These are phyloP conservation scores for Roridomyces roridus DNA, from an alignment of 768 basidiomycete species.

Conservation along the genomic window DNA sequence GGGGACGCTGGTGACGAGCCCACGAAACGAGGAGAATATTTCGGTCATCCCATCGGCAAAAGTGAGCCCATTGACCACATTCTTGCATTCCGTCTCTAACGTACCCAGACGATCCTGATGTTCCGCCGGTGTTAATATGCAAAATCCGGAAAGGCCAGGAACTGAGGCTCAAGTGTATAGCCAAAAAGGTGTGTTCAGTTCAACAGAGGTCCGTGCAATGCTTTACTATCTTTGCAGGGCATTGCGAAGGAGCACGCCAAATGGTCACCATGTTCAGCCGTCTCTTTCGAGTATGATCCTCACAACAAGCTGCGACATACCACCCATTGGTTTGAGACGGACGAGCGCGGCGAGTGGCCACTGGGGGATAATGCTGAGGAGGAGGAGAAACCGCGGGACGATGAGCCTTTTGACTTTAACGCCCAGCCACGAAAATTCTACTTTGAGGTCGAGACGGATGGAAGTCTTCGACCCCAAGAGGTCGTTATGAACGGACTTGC, in stretches of 20 bases:
- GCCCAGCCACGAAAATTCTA: slow-evolving; percentile 93
- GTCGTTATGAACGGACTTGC: slow-evolving; percentile 85
- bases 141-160: slow-evolving; percentile 96
- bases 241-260: slow-evolving; percentile 99
- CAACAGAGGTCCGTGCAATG: background rate
- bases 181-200: slow-evolving; percentile 78
- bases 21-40: slow-evolving; percentile 71
- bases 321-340: slow-evolving; percentile 90
- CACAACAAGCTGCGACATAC: slow-evolving; percentile 97
- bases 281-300: slow-evolving; percentile 97
- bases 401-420: slow-evolving; percentile 85
- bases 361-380: slow-evolving; percentile 84
- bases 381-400: slow-evolving; percentile 81
- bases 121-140: slow-evolving; percentile 80
- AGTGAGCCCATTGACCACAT: slow-evolving; percentile 48
- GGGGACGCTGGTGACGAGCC: slow-evolving; percentile 71
- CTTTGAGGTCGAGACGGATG: slow-evolving; percentile 93
- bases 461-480: slow-evolving; percentile 87
- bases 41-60: slow-evolving; percentile 88
- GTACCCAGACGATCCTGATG: slow-evolving; percentile 59
- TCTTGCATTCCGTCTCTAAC: slow-evolving; percentile 2
- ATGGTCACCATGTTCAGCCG: slow-evolving; percentile 96
- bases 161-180: slow-evolving; percentile 82
- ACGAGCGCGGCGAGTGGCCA: slow-evolving; percentile 89
- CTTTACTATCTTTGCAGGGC: slow-evolving; percentile 63